Conservation (phyloP, 106 monocot genomes). For the Acorus gramineus region DNA sequence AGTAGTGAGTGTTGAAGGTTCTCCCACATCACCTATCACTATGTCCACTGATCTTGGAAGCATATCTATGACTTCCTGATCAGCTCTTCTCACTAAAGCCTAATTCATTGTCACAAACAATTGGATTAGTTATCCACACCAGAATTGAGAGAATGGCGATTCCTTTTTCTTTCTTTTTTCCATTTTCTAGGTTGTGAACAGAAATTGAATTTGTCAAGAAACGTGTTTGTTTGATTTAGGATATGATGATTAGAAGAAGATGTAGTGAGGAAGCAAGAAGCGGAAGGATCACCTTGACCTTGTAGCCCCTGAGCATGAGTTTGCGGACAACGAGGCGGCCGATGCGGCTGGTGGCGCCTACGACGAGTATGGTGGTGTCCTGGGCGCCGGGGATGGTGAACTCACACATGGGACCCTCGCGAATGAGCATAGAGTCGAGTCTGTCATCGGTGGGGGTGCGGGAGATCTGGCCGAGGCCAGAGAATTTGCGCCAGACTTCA, state of each 20-base stretch:
- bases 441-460: conserved; percentile 44
- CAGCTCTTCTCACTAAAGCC: conserved; percentile 85
- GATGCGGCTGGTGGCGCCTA: conserved; percentile 88
- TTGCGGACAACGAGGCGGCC: conserved; percentile 87
- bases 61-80: conserved; percentile 71
- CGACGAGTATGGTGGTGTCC: conserved; percentile 88
- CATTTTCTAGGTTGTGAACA: too few relatives aligned
- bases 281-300: conserved; percentile 54
- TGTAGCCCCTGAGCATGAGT: conserved; percentile 91
- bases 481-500: conserved; percentile 94
- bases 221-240: too few relatives aligned
- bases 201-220: too few relatives aligned
- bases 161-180: too few relatives aligned
- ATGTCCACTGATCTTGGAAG: conserved; percentile 82
- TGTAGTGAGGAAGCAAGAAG: too few relatives aligned
- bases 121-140: too few relatives aligned
- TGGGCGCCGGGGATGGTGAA: conserved; percentile 77
- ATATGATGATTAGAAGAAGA: too few relatives aligned
- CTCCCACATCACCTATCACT: conserved; percentile 88
- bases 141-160: too few relatives aligned
- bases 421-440: conserved; percentile 32
- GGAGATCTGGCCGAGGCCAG: conserved; percentile 89
- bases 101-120: conserved; percentile 6
- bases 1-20: conserved; percentile 44
- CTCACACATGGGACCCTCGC: conserved; percentile 86